These are phyloP conservation scores for Leccinum subtestaceum DNA, from an alignment of 768 basidiomycete genomes.

Conservation along the genomic window DNA sequence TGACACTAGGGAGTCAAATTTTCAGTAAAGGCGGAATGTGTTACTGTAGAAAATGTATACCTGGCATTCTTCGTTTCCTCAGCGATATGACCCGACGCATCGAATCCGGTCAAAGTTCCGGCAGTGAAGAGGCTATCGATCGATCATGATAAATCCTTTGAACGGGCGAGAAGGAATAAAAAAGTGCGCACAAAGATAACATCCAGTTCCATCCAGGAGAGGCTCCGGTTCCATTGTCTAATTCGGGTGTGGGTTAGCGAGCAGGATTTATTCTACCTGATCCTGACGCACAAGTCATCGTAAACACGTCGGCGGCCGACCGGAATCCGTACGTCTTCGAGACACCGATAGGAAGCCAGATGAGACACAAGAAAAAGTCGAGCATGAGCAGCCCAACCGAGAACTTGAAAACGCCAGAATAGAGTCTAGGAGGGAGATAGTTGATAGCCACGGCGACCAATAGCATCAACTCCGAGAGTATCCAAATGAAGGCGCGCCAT, in stretches of 20 bases:
- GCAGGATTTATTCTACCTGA: constrained; percentile 18
- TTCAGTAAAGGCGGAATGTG: not conserved
- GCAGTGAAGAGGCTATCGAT: constrained; percentile 81
- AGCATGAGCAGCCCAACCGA: constrained; percentile 73
- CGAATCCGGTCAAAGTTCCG: constrained; percentile 87
- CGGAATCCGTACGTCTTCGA: constrained; percentile 88
- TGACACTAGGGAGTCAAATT: constrained; percentile 43
- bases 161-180: not conserved
- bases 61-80: constrained; percentile 86
- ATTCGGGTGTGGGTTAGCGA: constrained; percentile 1
- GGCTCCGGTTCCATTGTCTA: constrained; percentile 89
- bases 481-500: constrained; percentile 87
- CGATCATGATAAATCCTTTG: constrained; percentile 25
- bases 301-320: constrained; percentile 79
- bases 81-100: constrained; percentile 84
- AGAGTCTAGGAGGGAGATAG: constrained; percentile 74
- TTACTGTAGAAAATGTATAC: constrained; percentile 25
- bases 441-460: constrained; percentile 77
- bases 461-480: constrained; percentile 70
- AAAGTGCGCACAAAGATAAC: constrained; percentile 64
- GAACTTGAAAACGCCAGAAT: constrained; percentile 75
- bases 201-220: constrained; percentile 90
- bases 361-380: constrained; percentile 84
- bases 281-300: constrained; percentile 62
- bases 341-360: constrained; percentile 93